phyloP scores from a whole-genome alignment of 2,329 filamentous ascomycete species.

The Herpomyces periplanetae region DNA sequence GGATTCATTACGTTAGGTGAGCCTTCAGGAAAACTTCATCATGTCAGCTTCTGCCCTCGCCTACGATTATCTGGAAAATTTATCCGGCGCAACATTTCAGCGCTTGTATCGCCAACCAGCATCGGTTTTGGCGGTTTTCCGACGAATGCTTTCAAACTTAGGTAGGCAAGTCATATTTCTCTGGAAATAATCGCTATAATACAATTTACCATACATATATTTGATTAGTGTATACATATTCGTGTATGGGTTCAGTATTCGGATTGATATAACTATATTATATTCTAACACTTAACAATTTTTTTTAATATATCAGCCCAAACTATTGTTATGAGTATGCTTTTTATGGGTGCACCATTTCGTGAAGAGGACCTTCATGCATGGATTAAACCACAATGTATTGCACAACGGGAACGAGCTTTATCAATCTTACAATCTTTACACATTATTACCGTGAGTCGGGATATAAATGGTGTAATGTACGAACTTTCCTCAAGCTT shows the following conservation, averaged over 20 bases:
- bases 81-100: slow-evolving; percentile 55
- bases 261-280: slow-evolving; percentile 1
- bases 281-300: slow-evolving; percentile 1
- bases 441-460: slow-evolving; percentile 37
- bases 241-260: too few species aligned
- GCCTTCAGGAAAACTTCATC: too few species aligned
- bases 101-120: slow-evolving; percentile 85
- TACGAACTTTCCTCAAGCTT: slow-evolving; percentile 49
- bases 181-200: slow-evolving; percentile 1
- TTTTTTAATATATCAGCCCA: slow-evolving; percentile 19
- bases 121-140: slow-evolving; percentile 71
- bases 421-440: slow-evolving; percentile 41
- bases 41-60: slow-evolving; percentile 17
- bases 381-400: slow-evolving; percentile 20
- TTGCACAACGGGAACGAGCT: slow-evolving; percentile 41
- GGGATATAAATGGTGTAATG: slow-evolving; percentile 16
- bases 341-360: slow-evolving; percentile 55
- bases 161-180: slow-evolving; percentile 13
- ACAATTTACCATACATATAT: slow-evolving; percentile 1
- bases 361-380: slow-evolving; percentile 38
- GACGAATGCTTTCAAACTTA: slow-evolving; percentile 75
- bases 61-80: slow-evolving; percentile 68
- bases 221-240: too few species aligned
- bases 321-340: slow-evolving; percentile 69
- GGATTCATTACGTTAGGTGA: too few species aligned